Conservation (phyloP, 345 rosid species). For the Populus simonii region DNA sequence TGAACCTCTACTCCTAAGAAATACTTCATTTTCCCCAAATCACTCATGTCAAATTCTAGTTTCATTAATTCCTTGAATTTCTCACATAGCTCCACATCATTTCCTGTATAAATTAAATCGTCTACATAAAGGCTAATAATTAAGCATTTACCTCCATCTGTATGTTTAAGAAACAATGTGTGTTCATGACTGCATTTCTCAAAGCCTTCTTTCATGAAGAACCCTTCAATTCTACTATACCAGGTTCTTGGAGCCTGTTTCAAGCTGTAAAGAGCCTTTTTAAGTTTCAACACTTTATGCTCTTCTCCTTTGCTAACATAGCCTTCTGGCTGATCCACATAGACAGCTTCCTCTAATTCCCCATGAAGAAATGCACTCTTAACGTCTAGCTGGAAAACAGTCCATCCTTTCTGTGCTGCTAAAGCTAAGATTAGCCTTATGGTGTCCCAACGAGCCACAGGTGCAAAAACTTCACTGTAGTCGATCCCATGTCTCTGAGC, state of each 20-base stretch:
- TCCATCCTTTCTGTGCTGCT: fast-evolving
- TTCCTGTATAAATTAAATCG: too few species aligned
- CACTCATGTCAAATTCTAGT: background rate
- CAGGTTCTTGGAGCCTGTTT: background rate
- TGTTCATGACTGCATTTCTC: background rate
- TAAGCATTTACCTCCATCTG: background rate
- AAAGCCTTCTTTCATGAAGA: background rate
- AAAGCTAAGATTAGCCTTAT: background rate
- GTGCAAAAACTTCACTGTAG: background rate
- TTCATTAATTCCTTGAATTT: background rate
- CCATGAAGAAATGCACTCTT: background rate
- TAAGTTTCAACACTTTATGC: background rate
- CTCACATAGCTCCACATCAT: too few species aligned
- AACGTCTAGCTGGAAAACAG: background rate
- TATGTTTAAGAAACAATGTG: background rate
- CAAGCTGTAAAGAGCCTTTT: background rate
- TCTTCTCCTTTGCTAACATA: background rate
- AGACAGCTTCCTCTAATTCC: fast-evolving
- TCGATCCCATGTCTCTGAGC: too few species aligned
- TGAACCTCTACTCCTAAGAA: background rate
- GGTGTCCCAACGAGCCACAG: background rate
- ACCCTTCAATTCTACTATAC: background rate
- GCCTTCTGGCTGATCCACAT: background rate
- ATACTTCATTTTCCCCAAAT: background rate
- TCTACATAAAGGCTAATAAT: too few species aligned